Conservation (phyloP, 2,329 filamentous ascomycete genomes). For the Dactylellina cionopaga region DNA sequence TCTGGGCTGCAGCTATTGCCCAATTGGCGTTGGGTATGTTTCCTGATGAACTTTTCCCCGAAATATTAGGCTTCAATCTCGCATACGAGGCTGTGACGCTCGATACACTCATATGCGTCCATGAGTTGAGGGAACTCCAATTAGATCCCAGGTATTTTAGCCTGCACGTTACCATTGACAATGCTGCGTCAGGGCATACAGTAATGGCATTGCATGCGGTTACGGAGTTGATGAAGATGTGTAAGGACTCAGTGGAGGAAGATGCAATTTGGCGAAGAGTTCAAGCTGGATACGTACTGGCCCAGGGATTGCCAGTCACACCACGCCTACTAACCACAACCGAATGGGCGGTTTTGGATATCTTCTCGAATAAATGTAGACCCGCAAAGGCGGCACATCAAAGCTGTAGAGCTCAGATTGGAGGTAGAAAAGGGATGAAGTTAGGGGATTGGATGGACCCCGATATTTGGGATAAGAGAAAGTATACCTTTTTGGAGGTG, state of each 20-base stretch:
- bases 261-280: slow-evolving; percentile 57
- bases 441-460: slow-evolving; percentile 63
- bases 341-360: slow-evolving; percentile 11
- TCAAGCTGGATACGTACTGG: slow-evolving; percentile 63
- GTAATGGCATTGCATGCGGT: slow-evolving; percentile 63
- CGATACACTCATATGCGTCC: slow-evolving; percentile 61
- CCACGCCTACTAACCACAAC: neutral
- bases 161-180: slow-evolving; percentile 67
- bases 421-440: slow-evolving; percentile 57
- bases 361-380: slow-evolving; percentile 60
- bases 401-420: slow-evolving; percentile 61
- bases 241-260: slow-evolving; percentile 55
- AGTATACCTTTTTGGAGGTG: slow-evolving; percentile 60
- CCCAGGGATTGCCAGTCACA: slow-evolving; percentile 54
- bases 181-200: slow-evolving; percentile 64
- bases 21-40: slow-evolving; percentile 65
- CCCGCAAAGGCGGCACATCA: slow-evolving; percentile 62
- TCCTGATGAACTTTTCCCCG: slow-evolving; percentile 65
- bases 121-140: slow-evolving; percentile 63
- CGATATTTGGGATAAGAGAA: slow-evolving; percentile 57
- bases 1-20: slow-evolving; percentile 63
- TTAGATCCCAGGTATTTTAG: slow-evolving; percentile 65
- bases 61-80: slow-evolving; percentile 66
- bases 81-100: slow-evolving; percentile 63
- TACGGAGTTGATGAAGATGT: slow-evolving; percentile 60